A percentile compares a stretch with the other conserved stretches of the same genome.
Conservation (phyloP, 2,329 filamentous ascomycete genomes). For the Sordariomycetes sp. region DNA sequence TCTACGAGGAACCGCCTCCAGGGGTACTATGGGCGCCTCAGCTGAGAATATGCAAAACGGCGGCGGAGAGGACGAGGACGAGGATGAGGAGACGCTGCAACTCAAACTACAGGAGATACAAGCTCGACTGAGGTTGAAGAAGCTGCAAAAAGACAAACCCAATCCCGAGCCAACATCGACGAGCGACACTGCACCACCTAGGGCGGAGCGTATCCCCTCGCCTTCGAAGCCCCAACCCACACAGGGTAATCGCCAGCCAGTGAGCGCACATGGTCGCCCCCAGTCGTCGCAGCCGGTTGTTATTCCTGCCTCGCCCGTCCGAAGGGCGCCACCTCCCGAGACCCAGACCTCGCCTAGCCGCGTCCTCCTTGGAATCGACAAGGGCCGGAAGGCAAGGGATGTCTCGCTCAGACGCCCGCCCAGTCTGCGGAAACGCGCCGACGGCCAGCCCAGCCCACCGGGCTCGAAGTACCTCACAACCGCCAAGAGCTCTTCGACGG, state of each 20-base stretch:
- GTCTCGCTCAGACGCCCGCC: conserved; percentile 72
- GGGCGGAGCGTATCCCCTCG: background rate
- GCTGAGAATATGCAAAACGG: conserved; percentile 22
- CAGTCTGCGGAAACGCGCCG: conserved; percentile 25
- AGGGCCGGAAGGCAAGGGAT: conserved; percentile 69
- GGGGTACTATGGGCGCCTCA: background rate
- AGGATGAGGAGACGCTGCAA: conserved; percentile 84
- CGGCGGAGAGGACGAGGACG: conserved; percentile 38
- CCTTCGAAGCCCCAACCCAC: background rate
- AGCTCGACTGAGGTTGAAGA: conserved; percentile 78
- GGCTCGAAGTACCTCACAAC: background rate
- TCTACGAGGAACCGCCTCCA: conserved; percentile 10
- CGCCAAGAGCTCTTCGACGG: conserved; percentile 10
- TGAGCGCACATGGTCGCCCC: background rate
- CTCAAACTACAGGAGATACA: conserved; percentile 83
- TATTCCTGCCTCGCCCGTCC: conserved; percentile 67
- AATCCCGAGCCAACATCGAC: background rate
- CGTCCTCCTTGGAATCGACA: conserved; percentile 78
- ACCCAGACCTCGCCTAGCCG: conserved; percentile 67
- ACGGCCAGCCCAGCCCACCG: background rate
- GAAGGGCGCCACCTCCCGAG: conserved; percentile 35
- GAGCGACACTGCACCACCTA: background rate
- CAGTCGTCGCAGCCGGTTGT: background rate
- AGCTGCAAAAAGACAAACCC: conserved; percentile 58
- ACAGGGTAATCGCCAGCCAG: background rate